Evolutionary conservation across 257 asterid species (phyloP).

Genomic region (Ligustrum vulgare): DNA sequence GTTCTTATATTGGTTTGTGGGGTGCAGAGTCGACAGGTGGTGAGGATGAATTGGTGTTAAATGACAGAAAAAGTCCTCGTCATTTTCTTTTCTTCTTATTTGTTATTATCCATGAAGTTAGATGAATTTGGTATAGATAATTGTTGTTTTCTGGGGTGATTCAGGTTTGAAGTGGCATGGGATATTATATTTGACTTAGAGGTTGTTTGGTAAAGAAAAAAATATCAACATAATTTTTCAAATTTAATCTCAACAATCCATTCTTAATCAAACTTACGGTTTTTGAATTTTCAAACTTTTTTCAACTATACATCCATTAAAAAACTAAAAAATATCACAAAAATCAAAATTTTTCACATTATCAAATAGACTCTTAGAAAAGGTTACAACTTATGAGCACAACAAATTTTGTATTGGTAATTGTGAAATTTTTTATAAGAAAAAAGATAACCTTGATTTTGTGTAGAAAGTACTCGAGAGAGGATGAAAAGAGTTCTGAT

Average conservation of each 20-base stretch:
- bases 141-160: slow-evolving; percentile 3
- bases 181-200: too few relatives aligned
- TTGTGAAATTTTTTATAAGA: neutral
- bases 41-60: slow-evolving; percentile 14
- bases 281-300: too few relatives aligned
- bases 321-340: too few relatives aligned
- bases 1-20: too few relatives aligned
- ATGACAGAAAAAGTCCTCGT: slow-evolving; percentile 18
- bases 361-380: too few relatives aligned
- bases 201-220: too few relatives aligned
- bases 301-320: too few relatives aligned
- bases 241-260: too few relatives aligned
- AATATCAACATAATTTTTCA: too few relatives aligned
- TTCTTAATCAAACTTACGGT: too few relatives aligned
- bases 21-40: neutral
- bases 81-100: neutral
- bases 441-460: neutral
- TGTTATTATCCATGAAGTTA: slow-evolving; percentile 19
- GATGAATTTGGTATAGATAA: slow-evolving; percentile 11
- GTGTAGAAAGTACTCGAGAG: neutral
- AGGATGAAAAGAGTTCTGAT: too few relatives aligned
- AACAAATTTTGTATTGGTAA: neutral
- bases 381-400: neutral
- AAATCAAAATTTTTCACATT: too few relatives aligned
- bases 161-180: neutral